phyloP scores from a whole-genome alignment of 805 yeast species.

The Alloascoidea hylecoeti region DNA sequence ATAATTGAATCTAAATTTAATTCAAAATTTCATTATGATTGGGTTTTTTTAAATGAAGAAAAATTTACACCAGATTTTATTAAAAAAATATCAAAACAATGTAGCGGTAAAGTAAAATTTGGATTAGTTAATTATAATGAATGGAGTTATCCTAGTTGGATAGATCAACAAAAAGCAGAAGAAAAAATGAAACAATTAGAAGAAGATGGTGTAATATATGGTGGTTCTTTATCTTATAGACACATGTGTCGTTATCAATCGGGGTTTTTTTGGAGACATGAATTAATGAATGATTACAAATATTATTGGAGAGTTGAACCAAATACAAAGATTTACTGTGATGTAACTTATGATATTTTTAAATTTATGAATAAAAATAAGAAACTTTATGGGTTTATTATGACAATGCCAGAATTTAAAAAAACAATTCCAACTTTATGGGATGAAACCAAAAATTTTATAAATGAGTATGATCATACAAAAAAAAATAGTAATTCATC shows the following conservation, averaged over 20 bases:
- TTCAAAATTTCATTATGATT: conserved; percentile 47
- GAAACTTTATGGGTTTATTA: conserved; percentile 64
- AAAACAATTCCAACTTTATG: conserved; percentile 53
- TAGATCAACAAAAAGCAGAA: conserved; percentile 37
- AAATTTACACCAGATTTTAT: conserved; percentile 46
- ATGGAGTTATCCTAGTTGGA: conserved; percentile 59
- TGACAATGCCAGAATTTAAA: conserved; percentile 52
- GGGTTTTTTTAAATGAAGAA: conserved; percentile 67
- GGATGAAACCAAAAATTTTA: conserved; percentile 34
- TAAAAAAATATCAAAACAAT: conserved; percentile 26
- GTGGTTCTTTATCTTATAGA: conserved; percentile 47
- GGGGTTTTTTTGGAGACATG: conserved; percentile 72
- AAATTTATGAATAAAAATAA: conserved; percentile 65
- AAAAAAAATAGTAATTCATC: conserved; percentile 2
- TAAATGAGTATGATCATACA: conserved; percentile 13
- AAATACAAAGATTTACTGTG: conserved; percentile 58
- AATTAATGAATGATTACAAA: conserved; percentile 49
- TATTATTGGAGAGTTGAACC: conserved; percentile 96
- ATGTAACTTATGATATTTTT: conserved; percentile 68
- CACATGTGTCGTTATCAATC: conserved; percentile 87
- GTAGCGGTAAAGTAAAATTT: conserved; percentile 49
- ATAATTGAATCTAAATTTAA: conserved; percentile 59
- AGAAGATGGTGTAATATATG: conserved; percentile 35
- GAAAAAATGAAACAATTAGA: conserved; percentile 20
- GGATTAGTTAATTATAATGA: conserved; percentile 48